Evolutionary conservation across 1,284 basidiomycete species (phyloP).

Genomic region (Golubevia sp.): DNA sequence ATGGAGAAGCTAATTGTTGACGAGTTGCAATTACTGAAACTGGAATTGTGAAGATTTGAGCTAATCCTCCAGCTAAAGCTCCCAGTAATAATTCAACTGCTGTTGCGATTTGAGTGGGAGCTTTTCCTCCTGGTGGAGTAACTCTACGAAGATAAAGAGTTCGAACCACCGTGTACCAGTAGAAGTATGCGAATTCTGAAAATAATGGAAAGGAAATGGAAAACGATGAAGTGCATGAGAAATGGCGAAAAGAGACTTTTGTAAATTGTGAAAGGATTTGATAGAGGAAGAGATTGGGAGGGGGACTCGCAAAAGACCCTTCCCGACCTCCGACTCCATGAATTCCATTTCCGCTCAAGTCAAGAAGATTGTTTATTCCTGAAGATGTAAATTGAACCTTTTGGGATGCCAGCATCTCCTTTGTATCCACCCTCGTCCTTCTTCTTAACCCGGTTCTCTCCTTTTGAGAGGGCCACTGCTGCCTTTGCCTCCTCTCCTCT

Average conservation of each 20-base stretch:
- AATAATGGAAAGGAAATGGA: background rate
- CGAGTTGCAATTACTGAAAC: slow-evolving; percentile 96
- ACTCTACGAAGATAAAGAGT: slow-evolving; percentile 68
- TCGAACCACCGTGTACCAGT: slow-evolving; percentile 93
- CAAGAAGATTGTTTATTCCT: too few relatives aligned
- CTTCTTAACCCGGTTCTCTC: too few relatives aligned
- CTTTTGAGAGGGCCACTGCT: too few relatives aligned
- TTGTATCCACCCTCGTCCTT: too few relatives aligned
- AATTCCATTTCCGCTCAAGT: too few relatives aligned
- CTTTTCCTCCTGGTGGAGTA: slow-evolving; percentile 7
- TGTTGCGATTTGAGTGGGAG: slow-evolving; percentile 26
- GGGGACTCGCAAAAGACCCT: background rate
- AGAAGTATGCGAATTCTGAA: slow-evolving; percentile 97
- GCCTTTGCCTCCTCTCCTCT: too few relatives aligned
- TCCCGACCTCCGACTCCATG: too few relatives aligned
- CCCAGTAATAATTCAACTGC: slow-evolving; percentile 73
- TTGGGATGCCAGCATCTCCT: too few relatives aligned
- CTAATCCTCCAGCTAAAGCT: slow-evolving; percentile 87
- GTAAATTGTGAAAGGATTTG: background rate
- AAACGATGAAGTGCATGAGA: slow-evolving; percentile 1
- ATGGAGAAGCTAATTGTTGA: slow-evolving; percentile 70
- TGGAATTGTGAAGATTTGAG: slow-evolving; percentile 98
- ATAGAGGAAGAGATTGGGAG: background rate
- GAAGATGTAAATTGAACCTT: too few relatives aligned
- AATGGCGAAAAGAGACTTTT: slow-evolving; percentile 1